Evolutionary conservation across 2,329 filamentous ascomycete species (phyloP), one percentile per base, ranked within the genome.

Genomic region (Coniochaeta pulveracea): DNA sequence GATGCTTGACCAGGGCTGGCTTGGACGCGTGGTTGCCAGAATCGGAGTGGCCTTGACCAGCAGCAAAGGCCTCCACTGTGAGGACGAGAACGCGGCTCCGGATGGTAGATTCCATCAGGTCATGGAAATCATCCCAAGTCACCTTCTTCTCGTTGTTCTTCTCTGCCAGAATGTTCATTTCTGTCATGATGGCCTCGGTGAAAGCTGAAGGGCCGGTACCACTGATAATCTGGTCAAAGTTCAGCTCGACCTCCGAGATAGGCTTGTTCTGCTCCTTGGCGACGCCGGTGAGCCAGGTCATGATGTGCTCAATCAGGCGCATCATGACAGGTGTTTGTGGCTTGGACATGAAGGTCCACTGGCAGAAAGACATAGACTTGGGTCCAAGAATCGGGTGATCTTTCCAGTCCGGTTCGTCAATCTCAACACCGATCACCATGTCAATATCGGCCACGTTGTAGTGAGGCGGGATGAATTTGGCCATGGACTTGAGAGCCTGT

Each of bases 281-380:
- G 3, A 81, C 63, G 1, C 63, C 66, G 18, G 70, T 65, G 32
- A 83, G 60, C 78, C 77, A 82, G 1, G 57, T 49, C 53, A 82
- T 68, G 48, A 83, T 82, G 45, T 77, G 72, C 48, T 82, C 75
- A 29, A 83, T 69, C 4, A 84, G 62, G 19, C 60, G 58, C 51
- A 82, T 60, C 75, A 84, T 81, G 36, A 83, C 74, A 2, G 76
- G 75, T 17, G 76, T 66, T 12, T 64, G 60, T 1, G 79, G 76
- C 47, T 81, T 80, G 44, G 71, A 71, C 59, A 80, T 77, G 46
- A 83, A 80, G 0, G 79, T 83, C 79, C 79, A 84, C 47, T 83
- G 79, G 50, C 78, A 83, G 49, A 84, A 83, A 0, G 77, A 83
- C 42, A 65, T 61, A 23, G 72, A 81, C 54, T 83, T 83, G 31